Evolutionary conservation across 2,329 filamentous ascomycete genomes (phyloP).

Genomic region (Mariannaea elegans): DNA sequence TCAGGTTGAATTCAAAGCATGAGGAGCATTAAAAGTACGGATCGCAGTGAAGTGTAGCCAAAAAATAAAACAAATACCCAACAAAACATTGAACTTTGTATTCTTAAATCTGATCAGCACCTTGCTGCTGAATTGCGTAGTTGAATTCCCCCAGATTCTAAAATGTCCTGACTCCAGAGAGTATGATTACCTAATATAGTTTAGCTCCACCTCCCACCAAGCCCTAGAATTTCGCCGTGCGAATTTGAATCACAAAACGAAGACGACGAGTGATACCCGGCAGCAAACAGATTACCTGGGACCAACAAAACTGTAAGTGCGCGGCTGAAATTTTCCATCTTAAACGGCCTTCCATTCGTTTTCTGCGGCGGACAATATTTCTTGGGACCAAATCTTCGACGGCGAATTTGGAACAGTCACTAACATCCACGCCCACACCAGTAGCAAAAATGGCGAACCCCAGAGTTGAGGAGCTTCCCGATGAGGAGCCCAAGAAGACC

Average conservation of each 20-base stretch:
- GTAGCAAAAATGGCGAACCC: conserved; percentile 88
- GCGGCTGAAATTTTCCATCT: conserved; percentile 26
- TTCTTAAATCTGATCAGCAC: conserved; percentile 1
- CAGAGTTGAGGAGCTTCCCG: conserved; percentile 95
- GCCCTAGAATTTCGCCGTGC: conserved; percentile 56
- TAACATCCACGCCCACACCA: conserved; percentile 43
- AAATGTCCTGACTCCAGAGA: background rate
- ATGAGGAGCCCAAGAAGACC: conserved; percentile 87
- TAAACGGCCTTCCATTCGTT: conserved; percentile 21
- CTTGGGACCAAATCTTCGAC: conserved; percentile 26
- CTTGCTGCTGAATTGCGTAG: conserved; percentile 19
- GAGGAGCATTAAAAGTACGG: conserved; percentile 40
- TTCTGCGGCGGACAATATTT: conserved; percentile 30
- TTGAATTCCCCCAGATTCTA: conserved; percentile 13
- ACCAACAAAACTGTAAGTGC: conserved; percentile 50
- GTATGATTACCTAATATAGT: conserved; percentile 52
- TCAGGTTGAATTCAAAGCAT: conserved; percentile 53
- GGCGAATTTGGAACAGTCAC: conserved; percentile 37
- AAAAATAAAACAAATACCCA: conserved; percentile 43
- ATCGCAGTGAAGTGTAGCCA: conserved; percentile 46
- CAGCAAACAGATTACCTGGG: conserved; percentile 45
- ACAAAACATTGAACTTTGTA: conserved; percentile 11
- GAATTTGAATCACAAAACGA: conserved; percentile 52
- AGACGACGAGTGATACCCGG: conserved; percentile 44
- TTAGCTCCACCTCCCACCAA: conserved; percentile 52